Evolutionary conservation across 305 asterid genomes (phyloP).

Genomic region (Galium porrigens): DNA sequence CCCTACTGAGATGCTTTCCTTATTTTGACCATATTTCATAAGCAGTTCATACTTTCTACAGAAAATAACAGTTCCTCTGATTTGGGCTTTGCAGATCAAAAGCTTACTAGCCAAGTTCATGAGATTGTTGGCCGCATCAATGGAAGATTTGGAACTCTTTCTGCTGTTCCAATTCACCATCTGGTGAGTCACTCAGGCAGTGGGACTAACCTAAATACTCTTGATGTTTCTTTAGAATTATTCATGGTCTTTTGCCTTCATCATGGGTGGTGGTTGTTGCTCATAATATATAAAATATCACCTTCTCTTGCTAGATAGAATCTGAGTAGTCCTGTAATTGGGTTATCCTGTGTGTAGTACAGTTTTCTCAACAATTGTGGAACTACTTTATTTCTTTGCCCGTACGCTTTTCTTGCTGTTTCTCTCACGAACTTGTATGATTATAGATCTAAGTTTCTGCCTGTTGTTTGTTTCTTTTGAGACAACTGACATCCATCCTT

Average conservation of each 20-base stretch:
- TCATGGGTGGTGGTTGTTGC: background rate
- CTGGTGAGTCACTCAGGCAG: constrained; percentile 44
- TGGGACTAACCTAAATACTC: background rate
- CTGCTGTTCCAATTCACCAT: constrained; percentile 84
- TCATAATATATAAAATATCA: background rate
- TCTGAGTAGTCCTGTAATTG: background rate
- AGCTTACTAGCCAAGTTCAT: constrained; percentile 89
- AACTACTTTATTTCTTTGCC: background rate
- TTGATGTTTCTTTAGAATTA: background rate
- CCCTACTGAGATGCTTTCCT: background rate
- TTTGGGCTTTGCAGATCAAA: constrained; percentile 47
- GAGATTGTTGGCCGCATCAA: constrained; percentile 94
- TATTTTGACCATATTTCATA: background rate
- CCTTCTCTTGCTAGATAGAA: background rate
- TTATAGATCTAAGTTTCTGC: background rate
- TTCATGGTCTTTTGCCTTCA: background rate
- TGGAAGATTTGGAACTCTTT: constrained; percentile 74
- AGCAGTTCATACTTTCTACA: background rate
- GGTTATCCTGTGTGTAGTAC: background rate
- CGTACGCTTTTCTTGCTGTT: background rate
- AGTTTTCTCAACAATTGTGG: background rate
- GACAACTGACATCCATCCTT: background rate
- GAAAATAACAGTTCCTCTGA: constrained; percentile 14
- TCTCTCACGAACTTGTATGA: background rate
- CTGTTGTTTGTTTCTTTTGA: background rate